These are phyloP conservation scores for Auriscalpium orientale DNA, from an alignment of 768 basidiomycete genomes.

Conservation along the genomic window DNA sequence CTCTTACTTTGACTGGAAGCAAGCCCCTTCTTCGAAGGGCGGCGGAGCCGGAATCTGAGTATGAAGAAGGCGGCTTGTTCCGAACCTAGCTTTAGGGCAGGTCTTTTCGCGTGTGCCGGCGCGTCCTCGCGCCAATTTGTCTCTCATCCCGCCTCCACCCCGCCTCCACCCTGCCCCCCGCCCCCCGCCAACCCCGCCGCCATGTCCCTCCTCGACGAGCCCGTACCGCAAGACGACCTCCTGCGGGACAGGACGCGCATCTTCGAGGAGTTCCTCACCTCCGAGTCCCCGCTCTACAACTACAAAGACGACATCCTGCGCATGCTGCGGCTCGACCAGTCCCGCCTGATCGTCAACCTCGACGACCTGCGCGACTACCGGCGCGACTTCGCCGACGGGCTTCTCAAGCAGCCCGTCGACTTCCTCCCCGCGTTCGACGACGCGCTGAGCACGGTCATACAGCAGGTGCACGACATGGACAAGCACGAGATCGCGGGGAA, in stretches of 20 bases:
- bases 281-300: slow-evolving; percentile 60
- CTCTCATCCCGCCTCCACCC: not conserved
- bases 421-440: slow-evolving; percentile 87
- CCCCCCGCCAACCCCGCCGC: not conserved
- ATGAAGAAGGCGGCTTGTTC: not conserved
- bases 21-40: no score
- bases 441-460: slow-evolving; percentile 67
- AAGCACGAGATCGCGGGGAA: slow-evolving; percentile 80
- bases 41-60: no score
- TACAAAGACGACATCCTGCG: slow-evolving; percentile 80
- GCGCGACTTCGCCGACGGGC: slow-evolving; percentile 79
- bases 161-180: not conserved
- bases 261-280: slow-evolving; percentile 78
- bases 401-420: slow-evolving; percentile 82
- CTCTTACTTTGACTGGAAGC: no score
- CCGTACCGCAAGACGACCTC: slow-evolving; percentile 61
- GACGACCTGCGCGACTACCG: slow-evolving; percentile 93
- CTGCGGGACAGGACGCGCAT: slow-evolving; percentile 69
- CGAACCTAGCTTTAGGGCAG: slow-evolving; percentile 24
- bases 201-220: slow-evolving; percentile 40
- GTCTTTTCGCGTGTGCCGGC: slow-evolving; percentile 21
- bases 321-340: slow-evolving; percentile 76
- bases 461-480: slow-evolving; percentile 64
- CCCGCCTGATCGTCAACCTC: slow-evolving; percentile 89
- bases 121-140: slow-evolving; percentile 18